A percentile compares a stretch with the other conserved stretches of the same genome.
Conservation (phyloP, 2,329 filamentous ascomycete genomes). For the Sporothrix humicola region DNA sequence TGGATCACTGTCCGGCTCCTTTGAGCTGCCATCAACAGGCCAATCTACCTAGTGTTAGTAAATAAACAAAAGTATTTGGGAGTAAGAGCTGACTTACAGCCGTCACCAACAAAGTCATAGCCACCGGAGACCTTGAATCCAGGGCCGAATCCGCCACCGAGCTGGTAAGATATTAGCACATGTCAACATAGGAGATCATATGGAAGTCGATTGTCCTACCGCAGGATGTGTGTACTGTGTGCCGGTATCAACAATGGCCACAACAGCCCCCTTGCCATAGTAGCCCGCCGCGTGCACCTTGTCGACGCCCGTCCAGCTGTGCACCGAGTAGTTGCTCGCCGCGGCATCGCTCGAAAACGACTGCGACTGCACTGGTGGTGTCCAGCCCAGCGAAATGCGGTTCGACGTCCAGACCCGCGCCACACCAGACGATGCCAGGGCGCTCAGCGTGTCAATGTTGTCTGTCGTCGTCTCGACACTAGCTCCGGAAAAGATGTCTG, state of each 20-base stretch:
- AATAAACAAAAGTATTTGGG: neutral
- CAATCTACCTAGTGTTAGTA: neutral
- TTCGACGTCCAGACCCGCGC: constrained; percentile 40
- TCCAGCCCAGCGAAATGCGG: constrained; percentile 38
- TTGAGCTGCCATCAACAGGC: constrained; percentile 22
- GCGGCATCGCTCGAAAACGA: constrained; percentile 38
- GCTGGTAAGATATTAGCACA: constrained; percentile 9
- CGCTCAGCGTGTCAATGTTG: constrained; percentile 39
- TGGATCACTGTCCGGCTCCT: constrained; percentile 40
- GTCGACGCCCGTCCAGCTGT: constrained; percentile 38
- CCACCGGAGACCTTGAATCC: constrained; percentile 37
- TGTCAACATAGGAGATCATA: no score
- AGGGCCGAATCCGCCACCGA: constrained; percentile 36
- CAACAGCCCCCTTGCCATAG: constrained; percentile 36
- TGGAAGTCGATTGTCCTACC: neutral
- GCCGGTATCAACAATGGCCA: constrained; percentile 40
- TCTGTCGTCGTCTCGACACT: constrained; percentile 37
- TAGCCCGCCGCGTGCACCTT: constrained; percentile 37
- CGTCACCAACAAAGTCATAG: constrained; percentile 37
- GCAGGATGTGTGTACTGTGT: constrained; percentile 39
- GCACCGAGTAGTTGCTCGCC: constrained; percentile 38
- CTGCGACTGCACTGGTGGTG: constrained; percentile 24
- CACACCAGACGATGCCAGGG: constrained; percentile 30
- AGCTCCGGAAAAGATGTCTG: constrained; percentile 39
- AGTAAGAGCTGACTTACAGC: constrained; percentile 14